These are phyloP conservation scores for Ganoderma boninense DNA, from an alignment of 1,284 basidiomycete species.

Conservation along the genomic window DNA sequence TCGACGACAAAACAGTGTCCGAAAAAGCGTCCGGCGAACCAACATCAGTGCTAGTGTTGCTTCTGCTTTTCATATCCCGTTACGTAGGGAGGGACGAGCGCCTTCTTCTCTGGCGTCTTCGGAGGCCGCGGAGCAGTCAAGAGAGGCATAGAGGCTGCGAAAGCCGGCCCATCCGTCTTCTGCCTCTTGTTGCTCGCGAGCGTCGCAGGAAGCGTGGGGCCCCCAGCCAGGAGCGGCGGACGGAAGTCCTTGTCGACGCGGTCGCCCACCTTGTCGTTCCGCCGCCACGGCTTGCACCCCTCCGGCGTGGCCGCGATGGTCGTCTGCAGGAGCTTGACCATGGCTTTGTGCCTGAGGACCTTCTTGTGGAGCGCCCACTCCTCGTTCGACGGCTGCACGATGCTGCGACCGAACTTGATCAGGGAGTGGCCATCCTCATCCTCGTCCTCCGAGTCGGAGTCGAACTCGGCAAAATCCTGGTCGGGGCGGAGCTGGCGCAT, in stretches of 20 bases:
- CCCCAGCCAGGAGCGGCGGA: not conserved
- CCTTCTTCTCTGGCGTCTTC: not conserved
- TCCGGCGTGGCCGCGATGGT: not conserved
- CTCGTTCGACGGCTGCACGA: too few species aligned
- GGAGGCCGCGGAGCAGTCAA: not conserved
- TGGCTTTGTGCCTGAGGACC: not conserved
- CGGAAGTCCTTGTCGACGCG: not conserved
- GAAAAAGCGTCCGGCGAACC: too few species aligned
- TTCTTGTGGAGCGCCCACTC: not conserved
- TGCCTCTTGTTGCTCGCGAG: not conserved
- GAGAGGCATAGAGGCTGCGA: not conserved
- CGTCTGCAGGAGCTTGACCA: not conserved
- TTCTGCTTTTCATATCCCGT: not conserved
- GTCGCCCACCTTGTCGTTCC: conserved; percentile 8
- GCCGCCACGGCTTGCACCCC: not conserved
- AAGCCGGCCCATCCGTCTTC: not conserved
- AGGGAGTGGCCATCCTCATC: too few species aligned
- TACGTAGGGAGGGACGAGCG: not conserved
- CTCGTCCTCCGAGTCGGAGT: too few species aligned
- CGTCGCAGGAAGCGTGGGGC: not conserved
- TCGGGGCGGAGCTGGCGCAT: too few species aligned
- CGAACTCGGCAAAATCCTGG: too few species aligned
- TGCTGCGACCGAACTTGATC: too few species aligned
- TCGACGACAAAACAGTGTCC: too few species aligned
- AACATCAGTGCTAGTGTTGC: not conserved